Evolutionary conservation across 73 alveolate genomes (phyloP).

Genomic region (Halteria grandinella): DNA sequence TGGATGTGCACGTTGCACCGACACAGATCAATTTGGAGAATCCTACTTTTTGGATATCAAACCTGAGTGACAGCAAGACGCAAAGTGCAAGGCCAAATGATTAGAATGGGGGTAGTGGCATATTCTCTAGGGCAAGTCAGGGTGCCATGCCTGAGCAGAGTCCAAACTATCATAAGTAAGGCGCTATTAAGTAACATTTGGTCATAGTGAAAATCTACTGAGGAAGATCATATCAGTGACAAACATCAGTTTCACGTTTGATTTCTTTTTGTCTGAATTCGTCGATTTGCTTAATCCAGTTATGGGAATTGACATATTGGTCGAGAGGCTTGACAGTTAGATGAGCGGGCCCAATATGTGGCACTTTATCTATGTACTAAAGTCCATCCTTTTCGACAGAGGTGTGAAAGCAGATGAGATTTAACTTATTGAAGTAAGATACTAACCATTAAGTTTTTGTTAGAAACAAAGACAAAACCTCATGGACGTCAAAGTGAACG

Average conservation of each 20-base stretch:
- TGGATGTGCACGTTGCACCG: constrained; percentile 70
- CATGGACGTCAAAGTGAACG: constrained; percentile 11
- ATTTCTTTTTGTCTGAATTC: constrained; percentile 35
- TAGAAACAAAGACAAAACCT: constrained; percentile 35
- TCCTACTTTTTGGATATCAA: constrained; percentile 67
- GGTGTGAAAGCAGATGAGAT: constrained; percentile 54
- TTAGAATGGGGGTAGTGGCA: no score
- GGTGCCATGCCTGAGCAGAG: no score
- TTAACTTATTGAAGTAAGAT: constrained; percentile 22
- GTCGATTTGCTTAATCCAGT: constrained; percentile 49
- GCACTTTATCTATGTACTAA: constrained; percentile 59
- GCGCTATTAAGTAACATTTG: no score
- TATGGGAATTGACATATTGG: constrained; percentile 46
- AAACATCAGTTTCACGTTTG: constrained; percentile 39
- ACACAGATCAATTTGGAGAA: constrained; percentile 62
- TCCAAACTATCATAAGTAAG: no score
- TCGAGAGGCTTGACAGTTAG: constrained; percentile 43
- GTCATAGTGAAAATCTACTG: constrained; percentile 57
- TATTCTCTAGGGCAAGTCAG: no score
- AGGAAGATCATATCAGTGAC: constrained; percentile 56
- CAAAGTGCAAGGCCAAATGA: no score
- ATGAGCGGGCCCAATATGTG: constrained; percentile 60
- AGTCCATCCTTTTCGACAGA: constrained; percentile 54
- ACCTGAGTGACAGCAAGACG: no score
- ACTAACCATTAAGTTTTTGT: not conserved